Evolutionary conservation across 768 basidiomycete species (phyloP), one percentile per base, ranked within the genome.

Genomic region (Amanita jacksonii): DNA sequence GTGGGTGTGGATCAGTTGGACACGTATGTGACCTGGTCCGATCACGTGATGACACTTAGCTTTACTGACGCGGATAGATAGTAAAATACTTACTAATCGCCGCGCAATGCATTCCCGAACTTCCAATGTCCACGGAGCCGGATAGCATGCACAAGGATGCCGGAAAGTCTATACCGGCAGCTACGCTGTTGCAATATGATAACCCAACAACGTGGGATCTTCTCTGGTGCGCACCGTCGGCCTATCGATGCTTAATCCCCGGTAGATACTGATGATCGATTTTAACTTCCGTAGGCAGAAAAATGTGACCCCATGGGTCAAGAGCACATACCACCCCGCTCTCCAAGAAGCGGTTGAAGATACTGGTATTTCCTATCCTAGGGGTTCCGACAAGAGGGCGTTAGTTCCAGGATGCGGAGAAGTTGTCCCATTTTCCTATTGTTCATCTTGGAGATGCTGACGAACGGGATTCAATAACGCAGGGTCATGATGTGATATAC

Each of bases 401-500:
- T 20, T 45, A 7, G 35, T 45, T 30, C 43, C 43, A 19, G 43
- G 43, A 37, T 45, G 43, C 10, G 43, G 43, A 12, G 25, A 28
- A 18, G 43, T 45, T n/a, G n/a, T n/a, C n/a, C n/a, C n/a, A 37
- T 22, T n/a, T n/a, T n/a, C n/a, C n/a, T n/a, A n/a, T n/a, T n/a
- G n/a, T n/a, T n/a, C n/a, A n/a, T n/a, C n/a, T n/a, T n/a, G n/a
- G n/a, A n/a, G n/a, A n/a, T n/a, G n/a, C n/a, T n/a, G n/a, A n/a
- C n/a, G n/a, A n/a, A n/a, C n/a, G n/a, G n/a, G n/a, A n/a, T n/a
- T n/a, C n/a, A 9, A 9, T 19, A n/a, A n/a, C n/a, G n/a, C n/a
- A 82, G 80, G 80, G 77, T 7, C 77, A 81, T 54, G 82, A 84
- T 51, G 68, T n/a, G n/a, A n/a, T n/a, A n/a, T n/a, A n/a, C n/a